Conservation (phyloP, 306 rosid genomes). For the Citrullus mucosospermus region DNA sequence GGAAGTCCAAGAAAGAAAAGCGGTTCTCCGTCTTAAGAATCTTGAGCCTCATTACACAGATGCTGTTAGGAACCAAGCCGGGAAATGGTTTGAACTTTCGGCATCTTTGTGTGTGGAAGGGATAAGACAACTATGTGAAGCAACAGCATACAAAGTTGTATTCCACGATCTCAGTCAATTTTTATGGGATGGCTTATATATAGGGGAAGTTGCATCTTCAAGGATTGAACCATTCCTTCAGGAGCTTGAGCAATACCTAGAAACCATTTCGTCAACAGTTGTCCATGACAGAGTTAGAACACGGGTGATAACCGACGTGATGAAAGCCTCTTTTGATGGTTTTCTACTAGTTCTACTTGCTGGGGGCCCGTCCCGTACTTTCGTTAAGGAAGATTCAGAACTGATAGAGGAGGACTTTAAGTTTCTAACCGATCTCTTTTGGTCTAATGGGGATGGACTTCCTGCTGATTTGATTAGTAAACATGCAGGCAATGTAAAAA, state of each 20-base stretch:
- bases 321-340: conserved; percentile 86
- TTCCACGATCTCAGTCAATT: conserved; percentile 55
- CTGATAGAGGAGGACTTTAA: conserved; percentile 76
- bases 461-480: conserved; percentile 65
- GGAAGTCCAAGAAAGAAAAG: conserved; percentile 57
- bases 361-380: conserved; percentile 83
- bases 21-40: conserved; percentile 45
- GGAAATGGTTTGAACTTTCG: conserved; percentile 56
- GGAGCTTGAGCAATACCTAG: conserved; percentile 76
- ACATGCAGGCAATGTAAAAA: conserved; percentile 35
- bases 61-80: conserved; percentile 26
- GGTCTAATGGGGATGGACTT: conserved; percentile 95
- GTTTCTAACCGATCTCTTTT: conserved; percentile 65
- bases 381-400: conserved; percentile 47
- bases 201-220: conserved; percentile 47
- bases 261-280: conserved; percentile 69
- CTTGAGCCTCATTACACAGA: conserved; percentile 18
- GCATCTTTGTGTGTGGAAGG: conserved; percentile 57
- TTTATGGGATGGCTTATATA: conserved; percentile 71
- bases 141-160: conserved; percentile 54
- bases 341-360: conserved; percentile 71
- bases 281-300: conserved; percentile 78
- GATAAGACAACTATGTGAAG: conserved; percentile 61
- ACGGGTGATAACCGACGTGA: conserved; percentile 64
- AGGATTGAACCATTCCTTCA: conserved; percentile 75